Base-by-base conservation (phyloP, 116 monocot species). In the Trichopus zeylanicus region DNA sequence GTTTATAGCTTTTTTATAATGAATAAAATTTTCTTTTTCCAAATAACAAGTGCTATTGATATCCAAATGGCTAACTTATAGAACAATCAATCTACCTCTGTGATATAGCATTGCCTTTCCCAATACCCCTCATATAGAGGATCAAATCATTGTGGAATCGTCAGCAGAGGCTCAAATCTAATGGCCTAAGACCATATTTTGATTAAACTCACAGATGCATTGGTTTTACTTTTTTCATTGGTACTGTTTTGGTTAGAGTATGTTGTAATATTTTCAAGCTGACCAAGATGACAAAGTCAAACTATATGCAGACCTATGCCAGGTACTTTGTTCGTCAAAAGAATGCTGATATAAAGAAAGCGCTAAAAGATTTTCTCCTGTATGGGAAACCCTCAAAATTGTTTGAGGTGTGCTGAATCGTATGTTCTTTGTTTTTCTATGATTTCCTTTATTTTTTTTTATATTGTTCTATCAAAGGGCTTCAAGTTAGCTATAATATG, bases 281-380 rank as follows among this genome's bases (percentile, higher is more conserved):
- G 25, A 5, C 18, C 15, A 15, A 27, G n/a, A 24, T 69, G 21
- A 54, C 29, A 28, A 29, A 34, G 22, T 12, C 4, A 6, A 51
- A 15, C 8, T 29, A 37, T 54, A 33, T 55, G 55, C 72, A 91
- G 91, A 82, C 62, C 59, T 75, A 91, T 39, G 61, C 72, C 46
- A 82, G 80, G 70, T 91, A 86, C 75, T 67, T 58, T 15, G 78
- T 75, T 63, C 86, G 86, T 26, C 83, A 77, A 67, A 91, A 78
- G 66, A 82, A 78, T 59, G 77, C 86, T 57, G 91, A 91, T 74
- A 55, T 66, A 29, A 91, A 91, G 54, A 80, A 69, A 66, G 91
- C 80, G 58, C 78, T 91, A 18, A 86, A 80, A 72, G 77, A 91
- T 51, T 77, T 71, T 64, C 80, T 91, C 68, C 65, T 78, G 6